Conservation (phyloP, 306 rosid species). For the Canavalia gladiata region DNA sequence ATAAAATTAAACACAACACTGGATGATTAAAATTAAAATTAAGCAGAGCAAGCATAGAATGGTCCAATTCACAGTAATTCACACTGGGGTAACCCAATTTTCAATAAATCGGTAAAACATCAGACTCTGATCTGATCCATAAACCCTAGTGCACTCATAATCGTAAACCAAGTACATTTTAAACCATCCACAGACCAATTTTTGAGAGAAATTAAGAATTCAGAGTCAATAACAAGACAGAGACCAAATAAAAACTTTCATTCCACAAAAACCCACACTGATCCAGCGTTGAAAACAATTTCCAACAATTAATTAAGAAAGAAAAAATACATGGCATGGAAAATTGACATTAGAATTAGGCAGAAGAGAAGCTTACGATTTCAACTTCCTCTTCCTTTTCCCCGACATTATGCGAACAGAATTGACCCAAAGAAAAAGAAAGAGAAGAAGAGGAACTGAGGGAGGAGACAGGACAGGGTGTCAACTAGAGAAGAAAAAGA, state of each 20-base stretch:
- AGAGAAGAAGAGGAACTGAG: slow-evolving; percentile 18
- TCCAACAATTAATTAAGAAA: background rate
- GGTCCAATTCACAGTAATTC: slow-evolving; percentile 30
- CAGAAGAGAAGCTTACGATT: slow-evolving; percentile 62
- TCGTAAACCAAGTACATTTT: slow-evolving; percentile 12
- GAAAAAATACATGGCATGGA: background rate
- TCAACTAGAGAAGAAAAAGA: slow-evolving; percentile 21
- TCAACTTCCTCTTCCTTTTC: slow-evolving; percentile 67
- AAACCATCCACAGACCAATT: background rate
- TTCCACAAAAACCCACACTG: slow-evolving; percentile 34
- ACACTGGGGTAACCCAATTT: slow-evolving; percentile 2
- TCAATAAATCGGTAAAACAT: background rate
- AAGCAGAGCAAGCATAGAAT: slow-evolving; percentile 1
- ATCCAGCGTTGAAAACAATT: slow-evolving; percentile 48
- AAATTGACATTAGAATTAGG: background rate
- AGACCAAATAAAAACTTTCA: slow-evolving; percentile 1
- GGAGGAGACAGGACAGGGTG: background rate
- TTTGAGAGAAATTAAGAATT: slow-evolving; percentile 34
- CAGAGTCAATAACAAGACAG: slow-evolving; percentile 19
- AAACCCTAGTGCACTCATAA: slow-evolving; percentile 51
- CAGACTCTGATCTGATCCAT: slow-evolving; percentile 32
- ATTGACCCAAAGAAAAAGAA: slow-evolving; percentile 23
- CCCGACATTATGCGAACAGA: slow-evolving; percentile 61
- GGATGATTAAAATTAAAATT: background rate
- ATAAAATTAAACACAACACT: background rate